Evolutionary conservation across 495 filamentous ascomycete species (phyloP).

Genomic region (Bathelium albidoporum): DNA sequence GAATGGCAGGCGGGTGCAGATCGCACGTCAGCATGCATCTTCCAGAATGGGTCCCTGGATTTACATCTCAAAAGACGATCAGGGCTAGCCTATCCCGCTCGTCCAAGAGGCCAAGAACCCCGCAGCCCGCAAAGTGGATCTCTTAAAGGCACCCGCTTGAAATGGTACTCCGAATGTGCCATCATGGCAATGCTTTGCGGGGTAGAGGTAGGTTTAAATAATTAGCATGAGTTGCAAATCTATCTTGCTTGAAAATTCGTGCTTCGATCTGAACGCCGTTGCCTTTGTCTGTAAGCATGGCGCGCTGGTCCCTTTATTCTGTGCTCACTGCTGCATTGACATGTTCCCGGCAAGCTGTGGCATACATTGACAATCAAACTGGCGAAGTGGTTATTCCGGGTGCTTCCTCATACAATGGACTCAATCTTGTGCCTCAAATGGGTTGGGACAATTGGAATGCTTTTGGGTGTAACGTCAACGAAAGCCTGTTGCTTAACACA

Average conservation of each 20-base stretch:
- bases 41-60: background rate
- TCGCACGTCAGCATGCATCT: slow-evolving; percentile 1
- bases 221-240: background rate
- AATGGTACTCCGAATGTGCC: background rate
- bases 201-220: background rate
- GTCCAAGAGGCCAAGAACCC: background rate
- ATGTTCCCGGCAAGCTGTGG: background rate
- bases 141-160: background rate
- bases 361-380: background rate
- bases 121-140: background rate
- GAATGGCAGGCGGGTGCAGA: background rate
- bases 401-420: slow-evolving; percentile 31
- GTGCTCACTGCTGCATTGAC: background rate
- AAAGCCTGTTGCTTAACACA: slow-evolving; percentile 38
- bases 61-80: background rate
- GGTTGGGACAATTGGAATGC: slow-evolving; percentile 46
- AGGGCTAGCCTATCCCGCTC: slow-evolving; percentile 4
- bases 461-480: slow-evolving; percentile 42
- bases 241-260: background rate
- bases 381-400: background rate
- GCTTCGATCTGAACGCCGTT: background rate
- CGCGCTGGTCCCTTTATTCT: background rate
- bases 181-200: background rate
- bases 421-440: slow-evolving; percentile 35
- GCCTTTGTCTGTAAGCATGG: background rate